phyloP scores from a whole-genome alignment of 805 yeast species.

The Cyberlindnera samutprakarnensis region DNA sequence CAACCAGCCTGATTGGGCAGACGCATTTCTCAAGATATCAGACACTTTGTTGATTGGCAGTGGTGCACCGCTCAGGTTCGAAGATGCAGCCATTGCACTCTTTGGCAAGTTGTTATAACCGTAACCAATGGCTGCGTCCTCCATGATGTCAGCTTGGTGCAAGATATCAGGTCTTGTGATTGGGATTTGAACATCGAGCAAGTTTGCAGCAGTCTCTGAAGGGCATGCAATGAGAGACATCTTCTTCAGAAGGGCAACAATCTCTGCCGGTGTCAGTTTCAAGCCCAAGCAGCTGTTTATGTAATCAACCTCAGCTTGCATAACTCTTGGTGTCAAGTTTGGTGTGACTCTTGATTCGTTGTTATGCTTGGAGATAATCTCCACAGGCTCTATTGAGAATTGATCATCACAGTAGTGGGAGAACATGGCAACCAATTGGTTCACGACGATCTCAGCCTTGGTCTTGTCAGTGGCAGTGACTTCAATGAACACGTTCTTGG shows the following conservation, averaged over 20 bases:
- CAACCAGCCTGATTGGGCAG: slow-evolving; percentile 91
- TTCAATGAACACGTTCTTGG: slow-evolving; percentile 86
- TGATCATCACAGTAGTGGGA: slow-evolving; percentile 76
- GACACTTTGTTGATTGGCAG: slow-evolving; percentile 86
- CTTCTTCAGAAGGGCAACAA: slow-evolving; percentile 58
- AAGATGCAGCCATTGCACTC: slow-evolving; percentile 68
- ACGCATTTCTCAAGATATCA: slow-evolving; percentile 84
- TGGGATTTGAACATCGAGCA: slow-evolving; percentile 54
- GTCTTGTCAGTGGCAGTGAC: slow-evolving; percentile 94
- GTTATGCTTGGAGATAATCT: slow-evolving; percentile 78
- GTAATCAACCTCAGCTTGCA: slow-evolving; percentile 72
- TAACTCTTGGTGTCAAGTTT: slow-evolving; percentile 52
- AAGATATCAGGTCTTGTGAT: slow-evolving; percentile 92
- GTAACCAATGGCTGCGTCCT: slow-evolving; percentile 94
- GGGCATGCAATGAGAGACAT: slow-evolving; percentile 73
- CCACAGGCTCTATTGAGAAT: slow-evolving; percentile 85
- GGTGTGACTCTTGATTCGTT: slow-evolving; percentile 73
- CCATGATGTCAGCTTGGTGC: slow-evolving; percentile 98
- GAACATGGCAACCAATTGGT: slow-evolving; percentile 93
- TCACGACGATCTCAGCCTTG: slow-evolving; percentile 86
- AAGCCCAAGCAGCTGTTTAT: slow-evolving; percentile 93
- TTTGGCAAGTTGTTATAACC: slow-evolving; percentile 86
- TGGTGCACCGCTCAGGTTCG: slow-evolving; percentile 76
- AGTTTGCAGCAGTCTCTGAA: slow-evolving; percentile 36
- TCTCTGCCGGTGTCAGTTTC: slow-evolving; percentile 57